These are phyloP conservation scores for Apostasia ramifera DNA, from an alignment of 106 monocot genomes.

Conservation along the genomic window DNA sequence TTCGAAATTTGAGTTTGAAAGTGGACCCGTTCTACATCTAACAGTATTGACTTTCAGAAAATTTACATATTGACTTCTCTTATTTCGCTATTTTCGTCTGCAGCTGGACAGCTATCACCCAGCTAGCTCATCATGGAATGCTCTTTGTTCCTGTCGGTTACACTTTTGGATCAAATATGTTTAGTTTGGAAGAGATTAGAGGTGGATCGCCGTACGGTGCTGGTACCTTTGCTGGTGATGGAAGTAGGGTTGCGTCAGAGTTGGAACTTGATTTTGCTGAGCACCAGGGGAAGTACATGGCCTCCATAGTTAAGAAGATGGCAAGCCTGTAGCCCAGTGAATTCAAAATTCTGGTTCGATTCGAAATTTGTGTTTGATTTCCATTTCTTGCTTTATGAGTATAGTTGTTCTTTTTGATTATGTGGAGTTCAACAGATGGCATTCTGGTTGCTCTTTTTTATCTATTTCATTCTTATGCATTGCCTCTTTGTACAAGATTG, in stretches of 20 bases:
- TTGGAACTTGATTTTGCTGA: conserved; percentile 49
- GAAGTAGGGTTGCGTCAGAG: conserved; percentile 37
- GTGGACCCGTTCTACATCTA: too few species aligned
- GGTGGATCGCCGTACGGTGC: conserved; percentile 70
- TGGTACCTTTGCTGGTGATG: conserved; percentile 56
- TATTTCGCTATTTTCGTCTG: not conserved
- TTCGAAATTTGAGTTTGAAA: too few species aligned
- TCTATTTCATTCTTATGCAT: not conserved
- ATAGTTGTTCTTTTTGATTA: not conserved
- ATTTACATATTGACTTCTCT: too few species aligned
- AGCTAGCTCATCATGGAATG: conserved; percentile 72
- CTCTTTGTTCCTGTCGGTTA: conserved; percentile 34
- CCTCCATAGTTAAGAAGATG: conserved; percentile 43
- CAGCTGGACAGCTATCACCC: conserved; percentile 80
- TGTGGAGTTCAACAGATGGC: not conserved
- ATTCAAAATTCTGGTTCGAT: not conserved
- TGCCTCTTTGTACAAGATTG: not conserved
- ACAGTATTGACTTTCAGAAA: too few species aligned
- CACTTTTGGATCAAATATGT: conserved; percentile 63
- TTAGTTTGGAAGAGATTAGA: conserved; percentile 51
- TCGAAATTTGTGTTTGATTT: not conserved
- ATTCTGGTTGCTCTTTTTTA: not conserved
- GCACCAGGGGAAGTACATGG: conserved; percentile 74
- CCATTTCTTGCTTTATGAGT: not conserved
- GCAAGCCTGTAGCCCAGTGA: conserved; percentile 1